Percentiles rank a stretch among this genome's conserved stretches.
phyloP scores from a whole-genome alignment of 257 asterid genomes.

The Fraxinus americana region DNA sequence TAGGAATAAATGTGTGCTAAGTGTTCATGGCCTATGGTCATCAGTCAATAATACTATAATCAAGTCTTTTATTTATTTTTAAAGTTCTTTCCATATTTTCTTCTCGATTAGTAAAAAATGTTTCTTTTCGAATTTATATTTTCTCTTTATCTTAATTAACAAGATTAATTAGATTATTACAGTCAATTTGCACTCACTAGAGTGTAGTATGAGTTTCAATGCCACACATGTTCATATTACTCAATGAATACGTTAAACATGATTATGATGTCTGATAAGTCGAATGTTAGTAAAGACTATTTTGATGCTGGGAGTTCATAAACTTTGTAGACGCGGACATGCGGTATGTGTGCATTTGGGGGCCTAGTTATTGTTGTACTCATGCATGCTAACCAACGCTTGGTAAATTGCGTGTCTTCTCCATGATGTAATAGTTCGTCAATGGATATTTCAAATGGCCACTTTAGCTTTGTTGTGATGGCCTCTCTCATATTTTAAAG shows the following conservation, averaged over 20 bases:
- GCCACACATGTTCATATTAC: neutral
- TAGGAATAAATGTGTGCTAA: no score
- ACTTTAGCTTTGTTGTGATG: slow-evolving; percentile 29
- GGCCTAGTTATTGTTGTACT: neutral
- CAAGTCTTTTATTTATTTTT: no score
- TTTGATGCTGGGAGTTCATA: neutral
- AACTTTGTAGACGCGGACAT: neutral
- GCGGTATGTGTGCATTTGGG: neutral
- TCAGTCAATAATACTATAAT: no score
- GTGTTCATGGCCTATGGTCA: no score
- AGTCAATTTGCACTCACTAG: neutral
- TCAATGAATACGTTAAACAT: neutral
- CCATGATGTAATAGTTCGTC: slow-evolving; percentile 40
- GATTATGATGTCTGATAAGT: no score
- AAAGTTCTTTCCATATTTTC: no score
- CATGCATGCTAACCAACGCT: slow-evolving; percentile 13
- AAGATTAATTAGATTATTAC: no score
- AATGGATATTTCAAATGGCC: slow-evolving; percentile 40
- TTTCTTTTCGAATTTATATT: no score
- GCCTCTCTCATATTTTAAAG: slow-evolving; percentile 39
- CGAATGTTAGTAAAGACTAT: neutral
- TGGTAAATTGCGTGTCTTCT: slow-evolving; percentile 28
- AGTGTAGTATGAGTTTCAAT: neutral
- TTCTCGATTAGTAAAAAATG: no score
- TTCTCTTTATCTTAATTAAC: neutral